Base-by-base conservation (phyloP, 768 basidiomycete genomes). In the Tricholoma furcatifolium region DNA sequence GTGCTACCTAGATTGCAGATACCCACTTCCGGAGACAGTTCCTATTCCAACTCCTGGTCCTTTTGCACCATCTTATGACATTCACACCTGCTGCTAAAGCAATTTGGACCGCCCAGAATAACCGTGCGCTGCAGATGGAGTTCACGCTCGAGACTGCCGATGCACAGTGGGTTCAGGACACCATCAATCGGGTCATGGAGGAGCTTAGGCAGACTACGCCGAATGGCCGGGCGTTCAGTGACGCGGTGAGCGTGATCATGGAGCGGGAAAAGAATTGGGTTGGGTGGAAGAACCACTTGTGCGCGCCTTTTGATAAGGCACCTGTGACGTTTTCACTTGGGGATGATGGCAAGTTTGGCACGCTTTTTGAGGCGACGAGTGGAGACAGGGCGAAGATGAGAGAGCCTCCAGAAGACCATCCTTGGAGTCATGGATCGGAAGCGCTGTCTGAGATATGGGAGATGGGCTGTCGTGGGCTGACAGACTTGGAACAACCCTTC, bases 1-100 rank as follows among this genome's bases (percentile, higher is more conserved):
- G 42, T 56, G 42, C 21, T 59, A n/a, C n/a, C n/a, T n/a, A 94
- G 93, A 82, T 95, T 47, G 88, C 92, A 18, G 93, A 95, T 62
- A 89, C 89, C 0, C 83, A 89, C 61, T 97, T 97, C 75, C 88
- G 93, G n/a, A 84, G 92, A 14, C 94, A 96, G 70, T 84, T 94
- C 68, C 77, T 96, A 17, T 86, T 95, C 64, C 93, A 97, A 62
- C 70, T 91, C 3, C 74, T 91, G 17, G 87, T 91, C 38, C 75
- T 91, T n/a, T 76, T 92, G 38, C 77, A 83, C 45, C 87, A 91
- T 64, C 77, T 94, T 23, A 75, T 87, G 18, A 82, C 77, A 2
- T 91, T 91, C 64, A 91, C 90, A 0, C 85, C 87, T 58, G 55
- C 77, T 2, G 77, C 79, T 1, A 91, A 92, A 60, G 69, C 74